These are phyloP conservation scores for Malus hybrid DNA, from an alignment of 331 rosid genomes.

Conservation along the genomic window DNA sequence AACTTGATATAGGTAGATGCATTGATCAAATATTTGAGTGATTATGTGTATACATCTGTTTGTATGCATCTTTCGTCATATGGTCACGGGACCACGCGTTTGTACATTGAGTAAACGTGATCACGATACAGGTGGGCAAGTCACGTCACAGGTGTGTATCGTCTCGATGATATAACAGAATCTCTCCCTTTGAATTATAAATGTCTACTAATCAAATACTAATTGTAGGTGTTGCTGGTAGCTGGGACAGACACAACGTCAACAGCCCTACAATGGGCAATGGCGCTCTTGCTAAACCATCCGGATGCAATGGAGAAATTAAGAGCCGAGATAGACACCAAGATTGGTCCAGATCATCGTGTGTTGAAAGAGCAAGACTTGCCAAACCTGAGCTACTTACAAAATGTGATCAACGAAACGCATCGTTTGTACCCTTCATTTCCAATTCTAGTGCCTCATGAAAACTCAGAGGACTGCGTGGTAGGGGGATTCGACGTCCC, in stretches of 20 bases:
- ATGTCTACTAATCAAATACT: neutral
- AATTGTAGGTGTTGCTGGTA: neutral
- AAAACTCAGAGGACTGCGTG: slow-evolving; percentile 18
- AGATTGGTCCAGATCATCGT: slow-evolving; percentile 1
- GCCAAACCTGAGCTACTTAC: slow-evolving; percentile 13
- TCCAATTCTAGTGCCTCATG: slow-evolving; percentile 16
- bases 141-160: no score
- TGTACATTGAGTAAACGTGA: no score
- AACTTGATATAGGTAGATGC: no score
- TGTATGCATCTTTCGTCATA: no score
- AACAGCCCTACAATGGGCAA: slow-evolving; percentile 15
- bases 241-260: slow-evolving; percentile 19
- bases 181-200: no score
- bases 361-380: slow-evolving; percentile 16
- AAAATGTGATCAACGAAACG: slow-evolving; percentile 26
- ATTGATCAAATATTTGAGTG: no score
- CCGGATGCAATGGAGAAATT: slow-evolving; percentile 17
- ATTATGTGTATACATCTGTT: no score
- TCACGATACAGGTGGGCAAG: no score
- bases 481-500: slow-evolving; percentile 23
- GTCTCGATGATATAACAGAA: no score
- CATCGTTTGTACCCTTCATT: slow-evolving; percentile 11
- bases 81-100: no score
- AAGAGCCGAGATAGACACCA: slow-evolving; percentile 6
- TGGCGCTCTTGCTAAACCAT: slow-evolving; percentile 20